Conservation (phyloP, 495 filamentous ascomycete genomes). For the Lichenothelia convexa region DNA sequence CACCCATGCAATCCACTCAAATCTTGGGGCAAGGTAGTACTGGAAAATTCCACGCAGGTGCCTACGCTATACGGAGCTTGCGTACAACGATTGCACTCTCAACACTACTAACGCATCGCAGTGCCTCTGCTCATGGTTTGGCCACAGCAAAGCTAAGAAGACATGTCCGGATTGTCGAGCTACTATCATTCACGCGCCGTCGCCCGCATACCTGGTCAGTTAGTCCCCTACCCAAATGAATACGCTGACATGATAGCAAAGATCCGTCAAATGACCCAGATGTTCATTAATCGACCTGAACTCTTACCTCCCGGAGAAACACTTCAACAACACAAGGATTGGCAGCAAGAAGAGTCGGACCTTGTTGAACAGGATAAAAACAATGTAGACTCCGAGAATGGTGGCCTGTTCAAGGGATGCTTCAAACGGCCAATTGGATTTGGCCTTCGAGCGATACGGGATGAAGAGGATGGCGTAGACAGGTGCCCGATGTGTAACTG, state of each 20-base stretch:
- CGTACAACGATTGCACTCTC: too few relatives aligned
- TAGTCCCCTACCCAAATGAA: not conserved
- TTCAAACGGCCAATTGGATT: constrained; percentile 27
- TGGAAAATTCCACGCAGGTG: not conserved
- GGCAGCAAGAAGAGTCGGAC: constrained; percentile 38
- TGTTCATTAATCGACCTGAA: constrained; percentile 45
- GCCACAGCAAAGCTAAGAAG: constrained; percentile 37
- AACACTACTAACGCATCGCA: too few relatives aligned
- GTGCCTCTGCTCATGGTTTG: constrained; percentile 53
- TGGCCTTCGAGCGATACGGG: constrained; percentile 24
- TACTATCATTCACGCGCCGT: constrained; percentile 37
- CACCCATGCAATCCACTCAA: too few relatives aligned
- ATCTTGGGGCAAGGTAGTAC: too few relatives aligned
- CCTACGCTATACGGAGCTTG: constrained; percentile 1
- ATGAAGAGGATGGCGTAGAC: constrained; percentile 41
- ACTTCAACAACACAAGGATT: constrained; percentile 36
- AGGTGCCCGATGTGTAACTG: constrained; percentile 46
- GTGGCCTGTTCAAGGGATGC: constrained; percentile 47
- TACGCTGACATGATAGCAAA: constrained; percentile 14
- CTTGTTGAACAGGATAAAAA: constrained; percentile 32
- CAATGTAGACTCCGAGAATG: constrained; percentile 28
- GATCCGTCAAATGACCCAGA: constrained; percentile 48
- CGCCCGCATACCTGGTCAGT: constrained; percentile 52
- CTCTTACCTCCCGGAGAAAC: constrained; percentile 45
- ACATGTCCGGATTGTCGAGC: constrained; percentile 57